These are phyloP conservation scores for Salix brachista DNA, from an alignment of 345 rosid species.

Conservation along the genomic window DNA sequence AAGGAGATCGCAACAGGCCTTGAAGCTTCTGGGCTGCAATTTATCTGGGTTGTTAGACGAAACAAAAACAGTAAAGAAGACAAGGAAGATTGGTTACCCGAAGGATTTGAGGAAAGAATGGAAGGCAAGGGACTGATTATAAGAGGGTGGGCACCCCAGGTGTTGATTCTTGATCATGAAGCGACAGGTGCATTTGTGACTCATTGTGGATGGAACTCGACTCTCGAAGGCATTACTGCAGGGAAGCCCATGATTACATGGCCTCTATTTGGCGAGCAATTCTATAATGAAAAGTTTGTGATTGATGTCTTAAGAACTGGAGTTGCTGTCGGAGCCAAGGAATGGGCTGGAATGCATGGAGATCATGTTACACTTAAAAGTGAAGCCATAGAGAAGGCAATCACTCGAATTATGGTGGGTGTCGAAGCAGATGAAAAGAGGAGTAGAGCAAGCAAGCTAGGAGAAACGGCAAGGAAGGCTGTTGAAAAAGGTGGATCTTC, in stretches of 20 bases:
- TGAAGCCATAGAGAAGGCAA: slow-evolving; percentile 30
- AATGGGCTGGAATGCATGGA: slow-evolving; percentile 9
- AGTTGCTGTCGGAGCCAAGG: slow-evolving; percentile 15
- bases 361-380: slow-evolving; percentile 10
- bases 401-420: slow-evolving; percentile 20
- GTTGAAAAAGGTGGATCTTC: slow-evolving; percentile 38
- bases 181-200: slow-evolving; percentile 39
- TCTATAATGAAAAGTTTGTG: slow-evolving; percentile 36
- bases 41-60: slow-evolving; percentile 18
- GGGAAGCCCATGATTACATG: slow-evolving; percentile 44
- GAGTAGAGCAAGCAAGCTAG: slow-evolving; percentile 14
- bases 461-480: slow-evolving; percentile 24
- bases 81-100: slow-evolving; percentile 23
- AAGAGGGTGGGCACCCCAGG: slow-evolving; percentile 38
- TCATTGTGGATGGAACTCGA: slow-evolving; percentile 45
- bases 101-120: slow-evolving; percentile 21
- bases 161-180: slow-evolving; percentile 33
- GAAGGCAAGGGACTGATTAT: slow-evolving; percentile 22
- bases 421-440: slow-evolving; percentile 10
- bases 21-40: slow-evolving; percentile 9
- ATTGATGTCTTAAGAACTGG: slow-evolving; percentile 27
- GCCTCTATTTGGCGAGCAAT: slow-evolving; percentile 36
- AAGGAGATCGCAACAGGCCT: slow-evolving; percentile 18
- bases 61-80: background rate
- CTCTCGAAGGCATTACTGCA: slow-evolving; percentile 25